Conservation (phyloP, 257 asterid species). For the Przewalskia tangutica region DNA sequence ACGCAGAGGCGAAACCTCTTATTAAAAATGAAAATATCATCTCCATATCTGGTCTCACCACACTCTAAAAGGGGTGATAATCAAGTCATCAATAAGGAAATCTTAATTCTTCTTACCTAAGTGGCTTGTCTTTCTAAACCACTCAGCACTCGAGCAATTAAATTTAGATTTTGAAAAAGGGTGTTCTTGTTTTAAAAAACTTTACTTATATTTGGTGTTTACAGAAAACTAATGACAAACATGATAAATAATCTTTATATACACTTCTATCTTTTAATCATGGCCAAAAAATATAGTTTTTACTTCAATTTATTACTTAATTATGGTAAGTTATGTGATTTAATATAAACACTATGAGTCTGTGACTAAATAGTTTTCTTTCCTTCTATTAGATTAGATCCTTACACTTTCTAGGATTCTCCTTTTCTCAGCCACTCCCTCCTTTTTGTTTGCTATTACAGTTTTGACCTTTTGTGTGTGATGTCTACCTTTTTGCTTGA, state of each 20-base stretch:
- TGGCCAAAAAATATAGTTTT: neutral
- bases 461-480: conserved; percentile 26
- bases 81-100: no score
- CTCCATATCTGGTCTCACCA: no score
- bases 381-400: neutral
- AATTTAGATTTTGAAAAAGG: no score
- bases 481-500: conserved; percentile 5
- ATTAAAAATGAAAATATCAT: no score
- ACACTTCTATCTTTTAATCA: neutral
- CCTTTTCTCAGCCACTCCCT: neutral
- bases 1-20: no score
- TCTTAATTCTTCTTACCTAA: neutral
- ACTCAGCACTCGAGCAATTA: conserved; percentile 2
- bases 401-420: conserved; percentile 6
- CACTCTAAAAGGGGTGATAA: no score
- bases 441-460: conserved; percentile 5
- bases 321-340: neutral
- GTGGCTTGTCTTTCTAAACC: neutral
- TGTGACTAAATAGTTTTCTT: neutral
- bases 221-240: neutral
- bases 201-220: no score
- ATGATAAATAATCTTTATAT: neutral
- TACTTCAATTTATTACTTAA: neutral
- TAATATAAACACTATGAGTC: neutral
- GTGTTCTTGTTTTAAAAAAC: no score